phyloP scores from a whole-genome alignment of 192 early-diverging fungal genomes.

The Coemansia furcata region DNA sequence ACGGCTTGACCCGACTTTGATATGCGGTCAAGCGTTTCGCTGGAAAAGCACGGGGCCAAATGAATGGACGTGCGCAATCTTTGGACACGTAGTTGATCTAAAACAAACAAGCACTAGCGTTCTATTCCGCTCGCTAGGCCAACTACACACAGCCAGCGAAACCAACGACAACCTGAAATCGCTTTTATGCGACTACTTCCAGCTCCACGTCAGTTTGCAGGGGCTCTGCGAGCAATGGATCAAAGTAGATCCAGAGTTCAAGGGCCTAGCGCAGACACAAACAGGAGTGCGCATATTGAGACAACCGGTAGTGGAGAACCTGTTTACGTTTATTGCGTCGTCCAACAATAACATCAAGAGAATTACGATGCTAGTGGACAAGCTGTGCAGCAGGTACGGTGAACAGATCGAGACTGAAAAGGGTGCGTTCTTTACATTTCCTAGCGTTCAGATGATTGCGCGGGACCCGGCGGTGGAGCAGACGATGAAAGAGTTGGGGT shows the following conservation, averaged over 20 bases:
- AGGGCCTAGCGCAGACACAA: conserved; percentile 34
- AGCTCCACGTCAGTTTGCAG: conserved; percentile 65
- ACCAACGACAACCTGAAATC: conserved; percentile 15
- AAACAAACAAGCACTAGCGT: conserved; percentile 56
- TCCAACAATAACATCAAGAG: conserved; percentile 93
- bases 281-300: conserved; percentile 71
- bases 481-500: conserved; percentile 72
- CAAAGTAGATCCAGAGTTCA: conserved; percentile 65
- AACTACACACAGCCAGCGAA: neutral
- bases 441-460: conserved; percentile 56
- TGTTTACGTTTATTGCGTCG: conserved; percentile 91
- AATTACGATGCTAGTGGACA: conserved; percentile 64
- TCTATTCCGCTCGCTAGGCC: conserved; percentile 22
- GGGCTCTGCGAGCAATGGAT: conserved; percentile 61
- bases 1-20: conserved; percentile 74
- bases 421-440: conserved; percentile 66
- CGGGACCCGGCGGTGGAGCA: conserved; percentile 58
- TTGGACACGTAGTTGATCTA: conserved; percentile 58
- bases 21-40: conserved; percentile 88
- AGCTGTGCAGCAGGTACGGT: conserved; percentile 38
- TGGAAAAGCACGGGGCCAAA: conserved; percentile 69
- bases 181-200: conserved; percentile 76
- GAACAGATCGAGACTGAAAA: conserved; percentile 26
- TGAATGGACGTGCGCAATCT: conserved; percentile 63
- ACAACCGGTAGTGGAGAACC: conserved; percentile 84